Conservation (phyloP, 306 rosid genomes). For the Rosa rugosa region DNA sequence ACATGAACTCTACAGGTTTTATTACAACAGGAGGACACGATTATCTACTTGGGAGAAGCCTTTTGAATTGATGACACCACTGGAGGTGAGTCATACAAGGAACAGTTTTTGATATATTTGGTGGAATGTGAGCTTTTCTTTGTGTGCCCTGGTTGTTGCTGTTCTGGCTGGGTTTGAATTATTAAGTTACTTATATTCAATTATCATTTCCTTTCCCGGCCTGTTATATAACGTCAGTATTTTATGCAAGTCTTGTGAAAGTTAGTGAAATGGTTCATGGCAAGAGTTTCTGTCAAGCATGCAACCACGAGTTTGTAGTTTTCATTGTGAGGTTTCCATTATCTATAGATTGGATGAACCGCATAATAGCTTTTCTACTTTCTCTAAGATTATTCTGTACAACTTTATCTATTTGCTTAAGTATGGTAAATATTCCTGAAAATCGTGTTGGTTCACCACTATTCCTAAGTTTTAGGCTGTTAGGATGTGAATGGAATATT, state of each 20-base stretch:
- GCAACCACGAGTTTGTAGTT: background rate
- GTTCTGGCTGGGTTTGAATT: background rate
- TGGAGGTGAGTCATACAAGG: slow-evolving; percentile 69
- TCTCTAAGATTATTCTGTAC: background rate
- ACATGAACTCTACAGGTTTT: slow-evolving; percentile 55
- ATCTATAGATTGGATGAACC: background rate
- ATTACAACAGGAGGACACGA: slow-evolving; percentile 76
- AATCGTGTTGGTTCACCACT: background rate
- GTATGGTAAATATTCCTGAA: background rate
- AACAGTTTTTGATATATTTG: slow-evolving; percentile 20
- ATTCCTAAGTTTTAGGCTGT: background rate
- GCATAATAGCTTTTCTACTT: background rate
- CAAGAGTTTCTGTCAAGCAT: background rate
- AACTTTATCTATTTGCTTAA: background rate
- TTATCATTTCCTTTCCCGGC: background rate
- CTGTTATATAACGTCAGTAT: background rate
- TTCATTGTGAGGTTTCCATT: background rate
- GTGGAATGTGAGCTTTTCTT: slow-evolving; percentile 13
- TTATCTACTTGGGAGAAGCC: slow-evolving; percentile 96
- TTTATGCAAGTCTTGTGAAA: slow-evolving; percentile 1
- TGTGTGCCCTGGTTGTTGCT: background rate
- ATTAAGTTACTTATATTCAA: background rate
- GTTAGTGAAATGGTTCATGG: background rate
- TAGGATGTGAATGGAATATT: background rate
- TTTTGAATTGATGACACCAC: slow-evolving; percentile 77